A percentile compares a stretch with the other conserved stretches of the same genome.
phyloP scores from a whole-genome alignment of 1,139 yeast species.

The Candida glucosophila region DNA sequence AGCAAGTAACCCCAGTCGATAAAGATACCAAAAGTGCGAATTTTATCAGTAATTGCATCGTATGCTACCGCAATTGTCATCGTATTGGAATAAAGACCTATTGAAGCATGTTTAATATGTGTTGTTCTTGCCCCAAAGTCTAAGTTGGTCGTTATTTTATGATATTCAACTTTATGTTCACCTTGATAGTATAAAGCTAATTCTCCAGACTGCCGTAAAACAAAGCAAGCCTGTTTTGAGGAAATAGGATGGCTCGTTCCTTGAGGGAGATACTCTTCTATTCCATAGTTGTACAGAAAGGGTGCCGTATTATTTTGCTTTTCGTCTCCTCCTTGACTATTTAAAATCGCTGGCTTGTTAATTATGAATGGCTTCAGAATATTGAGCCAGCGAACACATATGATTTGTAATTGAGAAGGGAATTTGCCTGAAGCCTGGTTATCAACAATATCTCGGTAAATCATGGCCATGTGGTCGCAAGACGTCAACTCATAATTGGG shows the following conservation, averaged over 20 bases:
- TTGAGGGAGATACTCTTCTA: constrained; percentile 47
- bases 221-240: constrained; percentile 66
- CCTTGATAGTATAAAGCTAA: constrained; percentile 54
- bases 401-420: constrained; percentile 16
- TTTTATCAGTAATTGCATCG: constrained; percentile 27
- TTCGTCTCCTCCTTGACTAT: constrained; percentile 13
- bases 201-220: constrained; percentile 56
- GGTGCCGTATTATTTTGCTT: constrained; percentile 3
- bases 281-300: constrained; percentile 40
- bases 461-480: constrained; percentile 39
- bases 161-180: constrained; percentile 52
- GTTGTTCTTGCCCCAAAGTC: constrained; percentile 11
- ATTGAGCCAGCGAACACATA: constrained; percentile 63
- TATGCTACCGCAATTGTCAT: constrained; percentile 40
- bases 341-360: constrained; percentile 41
- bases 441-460: constrained; percentile 27
- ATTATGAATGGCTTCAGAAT: constrained; percentile 54
- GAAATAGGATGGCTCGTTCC: constrained; percentile 65
- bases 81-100: constrained; percentile 51
- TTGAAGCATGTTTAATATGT: constrained; percentile 39
- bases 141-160: constrained; percentile 20
- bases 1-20: constrained; percentile 58
- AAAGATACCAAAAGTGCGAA: constrained; percentile 40
- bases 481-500: constrained; percentile 39
- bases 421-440: constrained; percentile 9